Base-by-base conservation (phyloP, 106 monocot species). In the Phalaenopsis aphrodite region DNA sequence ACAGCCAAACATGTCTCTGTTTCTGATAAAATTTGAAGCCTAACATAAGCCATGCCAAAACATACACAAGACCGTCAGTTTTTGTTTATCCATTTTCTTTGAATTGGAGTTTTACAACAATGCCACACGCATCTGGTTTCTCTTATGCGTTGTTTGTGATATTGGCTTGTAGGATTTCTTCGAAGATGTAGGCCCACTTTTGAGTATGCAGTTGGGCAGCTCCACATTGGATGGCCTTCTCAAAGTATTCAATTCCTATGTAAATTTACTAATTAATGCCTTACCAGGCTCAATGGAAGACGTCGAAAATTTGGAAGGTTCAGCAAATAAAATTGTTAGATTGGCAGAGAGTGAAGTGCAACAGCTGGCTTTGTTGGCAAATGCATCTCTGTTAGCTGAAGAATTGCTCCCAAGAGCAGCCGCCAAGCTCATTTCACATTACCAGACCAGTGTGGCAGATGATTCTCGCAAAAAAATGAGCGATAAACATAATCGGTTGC, bases 311-410 rank as follows among this genome's bases (percentile, higher is more conserved):
- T 65, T 85, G 56, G 96, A 96, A 81, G 87, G 88, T 77, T 83
- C 85, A 56, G 90, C 81, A 41, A 89, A 92, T 76, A 97, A 92
- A 82, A 89, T 98, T 80, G 97, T 98, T 67, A 87, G 88, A 37
- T 85, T 91, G 49, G 94, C 97, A 24, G 97, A 94, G 58, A 89
- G 92, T 83, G 97, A 98, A 83, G 56, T 76, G 55, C 94, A 98
- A 65, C 97, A 98, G 37, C 71, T 98, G 77, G 97, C 89, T 73
- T 89, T 98, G 76, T 76, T 98, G 69, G 97, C 94, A 30, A 98
- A 98, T 89, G 92, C 97, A 47, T 98, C 97, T 80, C 82, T 92
- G 37, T 86, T 98, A 77, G 89, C 97, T 61, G 97, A 94, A 77
- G 94, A 92, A 72, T 84, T 94, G 72, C 92, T 98, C 19, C 97